A percentile compares a stretch with the other conserved stretches of the same genome.
phyloP scores from a whole-genome alignment of 2,329 filamentous ascomycete genomes.

The Graphilbum fragrans region DNA sequence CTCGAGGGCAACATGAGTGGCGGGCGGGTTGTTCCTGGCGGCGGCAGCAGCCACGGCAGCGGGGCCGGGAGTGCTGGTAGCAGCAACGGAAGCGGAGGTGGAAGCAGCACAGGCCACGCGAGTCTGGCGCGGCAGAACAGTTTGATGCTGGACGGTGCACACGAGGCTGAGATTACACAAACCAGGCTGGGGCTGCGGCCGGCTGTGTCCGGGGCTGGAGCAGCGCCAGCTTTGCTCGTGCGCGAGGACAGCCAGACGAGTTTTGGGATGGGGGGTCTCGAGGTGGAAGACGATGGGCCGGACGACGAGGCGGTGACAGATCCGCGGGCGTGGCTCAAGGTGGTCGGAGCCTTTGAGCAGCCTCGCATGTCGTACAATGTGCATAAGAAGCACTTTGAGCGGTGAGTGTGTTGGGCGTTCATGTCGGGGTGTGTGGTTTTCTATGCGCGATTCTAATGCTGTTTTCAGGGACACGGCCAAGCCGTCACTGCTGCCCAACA shows the following conservation, averaged over 20 bases:
- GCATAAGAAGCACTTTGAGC: conserved; percentile 82
- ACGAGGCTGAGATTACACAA: conserved; percentile 38
- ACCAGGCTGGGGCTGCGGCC: conserved; percentile 43
- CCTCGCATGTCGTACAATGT: conserved; percentile 68
- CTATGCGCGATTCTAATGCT: neutral
- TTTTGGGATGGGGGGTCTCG: conserved; percentile 45
- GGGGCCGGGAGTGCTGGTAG: neutral
- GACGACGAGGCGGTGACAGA: conserved; percentile 53
- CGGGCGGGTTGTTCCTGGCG: conserved; percentile 49
- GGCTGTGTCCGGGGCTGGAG: conserved; percentile 4
- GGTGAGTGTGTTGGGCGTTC: conserved; percentile 33
- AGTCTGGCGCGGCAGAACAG: conserved; percentile 49
- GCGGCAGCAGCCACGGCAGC: neutral
- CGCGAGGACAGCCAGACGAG: conserved; percentile 55
- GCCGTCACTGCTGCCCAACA: conserved; percentile 61
- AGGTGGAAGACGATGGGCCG: conserved; percentile 31
- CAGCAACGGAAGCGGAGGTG: neutral
- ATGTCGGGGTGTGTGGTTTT: neutral
- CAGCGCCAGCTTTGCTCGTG: conserved; percentile 19
- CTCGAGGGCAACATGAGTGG: conserved; percentile 82
- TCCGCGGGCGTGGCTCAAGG: conserved; percentile 70
- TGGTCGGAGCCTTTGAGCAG: conserved; percentile 76
- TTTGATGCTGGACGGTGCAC: conserved; percentile 45
- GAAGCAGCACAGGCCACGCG: neutral
- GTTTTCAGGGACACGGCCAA: conserved; percentile 42